phyloP scores from a whole-genome alignment of 176 grass and related monocot genomes.

The Aechmea fasciata region DNA sequence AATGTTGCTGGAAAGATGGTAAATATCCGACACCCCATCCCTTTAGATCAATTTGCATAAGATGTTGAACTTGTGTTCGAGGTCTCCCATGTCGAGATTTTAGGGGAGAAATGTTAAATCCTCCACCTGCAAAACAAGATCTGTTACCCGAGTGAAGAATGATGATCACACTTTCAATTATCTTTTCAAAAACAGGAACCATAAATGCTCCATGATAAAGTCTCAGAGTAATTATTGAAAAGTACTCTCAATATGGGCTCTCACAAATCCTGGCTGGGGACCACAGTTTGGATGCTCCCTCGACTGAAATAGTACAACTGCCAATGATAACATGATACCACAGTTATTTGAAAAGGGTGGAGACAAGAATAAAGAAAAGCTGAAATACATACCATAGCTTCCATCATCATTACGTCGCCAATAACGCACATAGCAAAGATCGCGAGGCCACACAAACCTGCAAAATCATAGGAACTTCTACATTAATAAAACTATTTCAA shows the following conservation, averaged over 20 bases:
- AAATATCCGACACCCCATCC: constrained; percentile 78
- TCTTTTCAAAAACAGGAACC: constrained; percentile 16
- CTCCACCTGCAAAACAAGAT: constrained; percentile 58
- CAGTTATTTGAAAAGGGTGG: constrained; percentile 16
- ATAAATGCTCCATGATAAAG: neutral
- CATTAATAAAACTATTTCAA: neutral
- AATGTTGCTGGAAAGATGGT: constrained; percentile 90
- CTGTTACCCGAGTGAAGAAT: constrained; percentile 1
- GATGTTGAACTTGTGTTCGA: constrained; percentile 87
- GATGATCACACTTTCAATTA: constrained; percentile 6
- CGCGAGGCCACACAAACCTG: constrained; percentile 91
- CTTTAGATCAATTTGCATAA: constrained; percentile 99
- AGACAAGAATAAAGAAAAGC: neutral
- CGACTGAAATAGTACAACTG: constrained; percentile 93
- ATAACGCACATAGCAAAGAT: constrained; percentile 95
- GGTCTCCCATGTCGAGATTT: constrained; percentile 69
- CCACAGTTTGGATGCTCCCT: constrained; percentile 94
- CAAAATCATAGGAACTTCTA: neutral
- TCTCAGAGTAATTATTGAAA: constrained; percentile 1
- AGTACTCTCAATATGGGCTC: constrained; percentile 85
- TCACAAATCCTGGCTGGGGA: constrained; percentile 93
- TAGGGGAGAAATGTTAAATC: constrained; percentile 92
- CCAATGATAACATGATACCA: constrained; percentile 25
- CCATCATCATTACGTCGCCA: constrained; percentile 99
- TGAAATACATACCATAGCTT: constrained; percentile 76